These are phyloP conservation scores for Neurospora sp. DNA, from an alignment of 495 filamentous ascomycete genomes.

Conservation along the genomic window DNA sequence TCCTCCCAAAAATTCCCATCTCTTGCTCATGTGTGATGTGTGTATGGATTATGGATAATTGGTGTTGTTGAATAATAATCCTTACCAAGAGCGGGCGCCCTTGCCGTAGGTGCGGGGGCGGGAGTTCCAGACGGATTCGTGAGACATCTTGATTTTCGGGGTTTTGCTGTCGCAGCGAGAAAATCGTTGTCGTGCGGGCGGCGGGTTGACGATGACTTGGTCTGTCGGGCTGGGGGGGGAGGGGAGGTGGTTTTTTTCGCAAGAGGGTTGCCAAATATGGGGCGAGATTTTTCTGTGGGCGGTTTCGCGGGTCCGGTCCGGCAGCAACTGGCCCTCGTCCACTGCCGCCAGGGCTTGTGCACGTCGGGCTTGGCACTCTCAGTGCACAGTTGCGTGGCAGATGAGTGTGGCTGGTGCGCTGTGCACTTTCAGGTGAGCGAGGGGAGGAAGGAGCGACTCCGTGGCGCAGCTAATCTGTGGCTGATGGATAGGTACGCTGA, in stretches of 20 bases:
- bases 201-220: conserved; percentile 8
- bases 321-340: background rate
- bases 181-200: conserved; percentile 3
- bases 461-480: background rate
- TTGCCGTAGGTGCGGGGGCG: conserved; percentile 95
- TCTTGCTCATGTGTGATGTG: conserved; percentile 1
- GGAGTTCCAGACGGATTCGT: conserved; percentile 99
- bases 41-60: background rate
- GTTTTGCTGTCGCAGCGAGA: conserved; percentile 3
- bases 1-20: background rate
- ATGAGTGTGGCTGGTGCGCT: background rate
- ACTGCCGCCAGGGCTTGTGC: background rate
- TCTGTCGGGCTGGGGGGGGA: background rate
- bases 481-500: too few species aligned
- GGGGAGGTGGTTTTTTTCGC: conserved; percentile 9
- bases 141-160: conserved; percentile 63
- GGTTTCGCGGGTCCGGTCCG: conserved; percentile 12
- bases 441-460: background rate
- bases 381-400: background rate
- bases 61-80: conserved; percentile 5
- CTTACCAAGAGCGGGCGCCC: conserved; percentile 83
- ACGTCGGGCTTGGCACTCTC: background rate
- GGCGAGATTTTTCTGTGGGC: conserved; percentile 24
- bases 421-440: too few species aligned
- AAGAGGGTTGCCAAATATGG: conserved; percentile 14